Percentiles rank a stretch among this genome's conserved stretches.
Conservation (phyloP, 1,284 basidiomycete species). For the Pascua sp. region DNA sequence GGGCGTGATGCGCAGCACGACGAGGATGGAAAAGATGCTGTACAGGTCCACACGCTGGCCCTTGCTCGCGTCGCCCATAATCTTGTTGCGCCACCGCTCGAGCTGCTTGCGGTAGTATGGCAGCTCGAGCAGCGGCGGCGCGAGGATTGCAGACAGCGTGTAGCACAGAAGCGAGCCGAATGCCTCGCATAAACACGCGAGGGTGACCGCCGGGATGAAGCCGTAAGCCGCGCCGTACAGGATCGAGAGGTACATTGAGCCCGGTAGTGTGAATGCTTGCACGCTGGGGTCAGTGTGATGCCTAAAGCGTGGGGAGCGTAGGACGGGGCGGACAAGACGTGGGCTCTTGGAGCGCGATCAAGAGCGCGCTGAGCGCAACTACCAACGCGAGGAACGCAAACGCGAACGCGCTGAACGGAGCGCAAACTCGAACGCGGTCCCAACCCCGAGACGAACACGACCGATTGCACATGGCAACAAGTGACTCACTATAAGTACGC, state of each 20-base stretch:
- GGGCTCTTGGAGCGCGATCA: too few species aligned
- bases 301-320: background rate
- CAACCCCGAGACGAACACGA: too few species aligned
- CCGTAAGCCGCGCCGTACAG: constrained; percentile 96
- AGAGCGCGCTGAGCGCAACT: too few species aligned
- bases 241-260: constrained; percentile 97
- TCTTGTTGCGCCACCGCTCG: constrained; percentile 47
- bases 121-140: constrained; percentile 78
- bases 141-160: constrained; percentile 81
- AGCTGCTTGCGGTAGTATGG: constrained; percentile 63
- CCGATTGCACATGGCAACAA: constrained; percentile 11
- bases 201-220: constrained; percentile 76
- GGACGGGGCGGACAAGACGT: too few species aligned
- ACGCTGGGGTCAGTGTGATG: constrained; percentile 56
- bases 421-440: too few species aligned
- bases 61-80: constrained; percentile 48
- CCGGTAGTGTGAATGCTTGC: constrained; percentile 93
- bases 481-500: constrained; percentile 83
- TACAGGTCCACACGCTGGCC: constrained; percentile 44
- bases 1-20: constrained; percentile 84
- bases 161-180: constrained; percentile 91
- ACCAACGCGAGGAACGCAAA: too few species aligned
- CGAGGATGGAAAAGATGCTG: constrained; percentile 64
- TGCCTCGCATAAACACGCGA: constrained; percentile 90
- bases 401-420: too few species aligned